Conservation (phyloP, 2,329 filamentous ascomycete genomes). For the Alternaria consortialis region DNA sequence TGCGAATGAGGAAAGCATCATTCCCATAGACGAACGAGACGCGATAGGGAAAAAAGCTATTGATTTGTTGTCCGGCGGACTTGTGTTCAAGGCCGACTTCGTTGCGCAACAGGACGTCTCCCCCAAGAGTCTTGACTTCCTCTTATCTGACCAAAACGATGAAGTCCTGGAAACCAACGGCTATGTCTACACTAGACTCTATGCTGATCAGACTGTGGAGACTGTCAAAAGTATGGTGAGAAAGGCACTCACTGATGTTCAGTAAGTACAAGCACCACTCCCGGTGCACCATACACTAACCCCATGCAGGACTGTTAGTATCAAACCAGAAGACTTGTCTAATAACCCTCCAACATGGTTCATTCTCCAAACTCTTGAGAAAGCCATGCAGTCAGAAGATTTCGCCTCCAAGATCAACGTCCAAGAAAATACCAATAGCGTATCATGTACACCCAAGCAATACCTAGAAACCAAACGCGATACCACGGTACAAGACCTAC, state of each 20-base stretch:
- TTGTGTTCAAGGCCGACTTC: conserved; percentile 32
- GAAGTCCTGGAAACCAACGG: conserved; percentile 26
- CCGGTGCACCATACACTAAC: background rate
- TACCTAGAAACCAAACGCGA: conserved; percentile 30
- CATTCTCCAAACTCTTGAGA: conserved; percentile 22
- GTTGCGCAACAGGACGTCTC: conserved; percentile 33
- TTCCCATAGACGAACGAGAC: conserved; percentile 36
- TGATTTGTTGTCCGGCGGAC: conserved; percentile 7
- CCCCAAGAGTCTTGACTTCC: conserved; percentile 29
- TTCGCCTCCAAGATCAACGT: conserved; percentile 27
- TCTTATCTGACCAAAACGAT: conserved; percentile 25
- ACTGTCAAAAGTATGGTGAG: conserved; percentile 19
- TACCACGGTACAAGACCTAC: conserved; percentile 25
- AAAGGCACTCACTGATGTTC: conserved; percentile 15
- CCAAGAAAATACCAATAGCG: conserved; percentile 14
- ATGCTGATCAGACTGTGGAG: background rate
- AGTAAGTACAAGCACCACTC: conserved; percentile 23
- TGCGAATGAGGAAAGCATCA: conserved; percentile 30
- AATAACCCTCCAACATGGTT: conserved; percentile 40
- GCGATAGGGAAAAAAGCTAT: conserved; percentile 23
- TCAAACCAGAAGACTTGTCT: conserved; percentile 27
- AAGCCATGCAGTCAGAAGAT: conserved; percentile 12
- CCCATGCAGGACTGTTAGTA: conserved; percentile 21
- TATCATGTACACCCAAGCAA: conserved; percentile 37
- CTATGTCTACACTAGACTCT: conserved; percentile 29